A percentile compares a stretch with the other conserved stretches of the same genome.
Evolutionary conservation across 805 yeast genomes (phyloP).

Genomic region (Saccharomycopsis capsularis): DNA sequence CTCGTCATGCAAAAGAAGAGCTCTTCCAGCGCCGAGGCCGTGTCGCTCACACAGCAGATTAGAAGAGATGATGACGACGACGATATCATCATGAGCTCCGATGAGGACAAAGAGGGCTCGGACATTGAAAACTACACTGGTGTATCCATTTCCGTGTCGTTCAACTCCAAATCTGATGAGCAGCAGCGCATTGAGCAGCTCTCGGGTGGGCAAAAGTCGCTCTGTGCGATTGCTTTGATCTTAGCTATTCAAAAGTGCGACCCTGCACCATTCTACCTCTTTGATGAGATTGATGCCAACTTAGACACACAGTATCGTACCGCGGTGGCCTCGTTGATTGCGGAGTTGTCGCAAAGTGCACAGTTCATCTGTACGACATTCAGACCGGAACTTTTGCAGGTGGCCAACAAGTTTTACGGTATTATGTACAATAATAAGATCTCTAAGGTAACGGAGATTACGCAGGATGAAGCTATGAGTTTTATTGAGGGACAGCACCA

Average conservation of each 20-base stretch:
- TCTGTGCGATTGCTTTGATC: constrained; percentile 93
- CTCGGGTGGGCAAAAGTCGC: constrained; percentile 94
- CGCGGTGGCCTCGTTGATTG: constrained; percentile 73
- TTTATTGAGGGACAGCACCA: constrained; percentile 64
- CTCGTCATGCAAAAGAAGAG: constrained; percentile 53
- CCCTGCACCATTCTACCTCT: constrained; percentile 94
- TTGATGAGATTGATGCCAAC: constrained; percentile 96
- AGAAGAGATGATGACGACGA: constrained; percentile 26
- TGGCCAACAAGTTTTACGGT: constrained; percentile 82
- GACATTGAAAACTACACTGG: constrained; percentile 62
- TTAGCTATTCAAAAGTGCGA: constrained; percentile 92
- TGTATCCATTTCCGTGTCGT: constrained; percentile 80
- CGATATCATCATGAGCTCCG: constrained; percentile 23
- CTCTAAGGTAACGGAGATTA: constrained; percentile 67
- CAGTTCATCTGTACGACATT: constrained; percentile 97
- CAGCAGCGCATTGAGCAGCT: constrained; percentile 84
- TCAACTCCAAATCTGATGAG: constrained; percentile 78
- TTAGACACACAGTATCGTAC: constrained; percentile 87
- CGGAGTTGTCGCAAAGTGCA: constrained; percentile 55
- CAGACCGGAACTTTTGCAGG: constrained; percentile 84
- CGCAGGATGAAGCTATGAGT: constrained; percentile 65
- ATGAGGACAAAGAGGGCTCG: constrained; percentile 23
- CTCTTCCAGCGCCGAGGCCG: constrained; percentile 22
- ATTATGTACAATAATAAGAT: constrained; percentile 79
- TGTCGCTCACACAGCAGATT: constrained; percentile 9